Conservation (phyloP, 2,329 filamentous ascomycete genomes). For the Arthroderma uncinatum region DNA sequence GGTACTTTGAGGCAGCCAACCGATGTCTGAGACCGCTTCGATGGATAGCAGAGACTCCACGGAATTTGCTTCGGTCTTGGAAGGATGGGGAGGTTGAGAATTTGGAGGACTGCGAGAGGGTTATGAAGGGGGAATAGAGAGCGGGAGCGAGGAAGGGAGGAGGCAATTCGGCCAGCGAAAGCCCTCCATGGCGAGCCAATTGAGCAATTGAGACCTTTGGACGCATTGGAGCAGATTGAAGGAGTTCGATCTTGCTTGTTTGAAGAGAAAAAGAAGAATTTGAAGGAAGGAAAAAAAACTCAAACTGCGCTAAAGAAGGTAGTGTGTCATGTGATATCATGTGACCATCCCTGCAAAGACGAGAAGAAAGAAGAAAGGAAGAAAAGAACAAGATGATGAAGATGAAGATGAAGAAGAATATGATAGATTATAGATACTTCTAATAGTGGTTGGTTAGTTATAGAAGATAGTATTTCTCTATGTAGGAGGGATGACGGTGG, state of each 20-base stretch:
- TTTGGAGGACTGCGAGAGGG: constrained; percentile 9
- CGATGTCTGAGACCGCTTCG: constrained; percentile 63
- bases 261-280: neutral
- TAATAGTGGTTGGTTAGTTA: too few relatives aligned
- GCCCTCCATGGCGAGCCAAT: constrained; percentile 20
- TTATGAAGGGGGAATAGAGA: constrained; percentile 14
- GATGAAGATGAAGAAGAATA: neutral
- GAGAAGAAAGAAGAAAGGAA: too few relatives aligned
- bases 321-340: constrained; percentile 1
- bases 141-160: constrained; percentile 36
- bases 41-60: constrained; percentile 72
- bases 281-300: neutral
- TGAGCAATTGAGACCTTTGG: constrained; percentile 21
- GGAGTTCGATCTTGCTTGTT: neutral
- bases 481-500: too few relatives aligned
- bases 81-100: constrained; percentile 25
- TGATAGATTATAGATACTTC: neutral
- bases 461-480: too few relatives aligned
- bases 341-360: neutral
- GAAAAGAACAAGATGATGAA: neutral
- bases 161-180: constrained; percentile 29
- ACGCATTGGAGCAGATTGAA: neutral
- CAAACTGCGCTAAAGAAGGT: neutral
- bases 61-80: constrained; percentile 63
- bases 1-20: constrained; percentile 60